Evolutionary conservation across 2,329 filamentous ascomycete species (phyloP).

Genomic region (Tolypocladium ophioglossoides): DNA sequence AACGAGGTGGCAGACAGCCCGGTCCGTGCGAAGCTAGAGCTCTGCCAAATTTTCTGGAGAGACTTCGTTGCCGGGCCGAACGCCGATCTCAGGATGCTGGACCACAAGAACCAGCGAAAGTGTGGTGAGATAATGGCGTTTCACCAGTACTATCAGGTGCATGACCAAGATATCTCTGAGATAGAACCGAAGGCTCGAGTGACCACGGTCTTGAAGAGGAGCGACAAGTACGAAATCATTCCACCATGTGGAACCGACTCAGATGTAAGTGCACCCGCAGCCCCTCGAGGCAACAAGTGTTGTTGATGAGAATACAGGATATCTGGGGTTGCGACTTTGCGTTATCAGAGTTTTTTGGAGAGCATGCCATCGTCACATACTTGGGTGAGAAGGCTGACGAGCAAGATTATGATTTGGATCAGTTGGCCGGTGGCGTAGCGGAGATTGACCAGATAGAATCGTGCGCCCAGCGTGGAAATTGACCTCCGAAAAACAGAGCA

Average conservation of each 20-base stretch:
- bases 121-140: not conserved
- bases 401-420: not conserved
- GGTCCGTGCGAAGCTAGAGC: not conserved
- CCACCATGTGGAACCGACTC: not conserved
- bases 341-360: not conserved
- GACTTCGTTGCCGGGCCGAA: not conserved
- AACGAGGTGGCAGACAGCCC: too few species aligned
- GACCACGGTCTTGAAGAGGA: not conserved
- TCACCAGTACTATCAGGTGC: not conserved
- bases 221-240: not conserved
- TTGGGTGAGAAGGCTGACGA: not conserved
- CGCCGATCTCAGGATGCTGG: not conserved
- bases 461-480: not conserved
- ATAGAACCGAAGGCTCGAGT: not conserved
- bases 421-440: not conserved
- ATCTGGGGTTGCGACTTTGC: not conserved
- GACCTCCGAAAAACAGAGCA: too few species aligned
- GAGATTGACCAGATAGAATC: not conserved
- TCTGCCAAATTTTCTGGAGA: not conserved
- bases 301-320: not conserved
- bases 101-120: not conserved
- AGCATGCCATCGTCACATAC: not conserved
- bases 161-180: not conserved
- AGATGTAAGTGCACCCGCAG: not conserved
- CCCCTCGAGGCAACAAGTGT: not conserved